These are phyloP conservation scores for Hordeum marinum DNA, from an alignment of 176 grass and related monocot species.

Conservation along the genomic window DNA sequence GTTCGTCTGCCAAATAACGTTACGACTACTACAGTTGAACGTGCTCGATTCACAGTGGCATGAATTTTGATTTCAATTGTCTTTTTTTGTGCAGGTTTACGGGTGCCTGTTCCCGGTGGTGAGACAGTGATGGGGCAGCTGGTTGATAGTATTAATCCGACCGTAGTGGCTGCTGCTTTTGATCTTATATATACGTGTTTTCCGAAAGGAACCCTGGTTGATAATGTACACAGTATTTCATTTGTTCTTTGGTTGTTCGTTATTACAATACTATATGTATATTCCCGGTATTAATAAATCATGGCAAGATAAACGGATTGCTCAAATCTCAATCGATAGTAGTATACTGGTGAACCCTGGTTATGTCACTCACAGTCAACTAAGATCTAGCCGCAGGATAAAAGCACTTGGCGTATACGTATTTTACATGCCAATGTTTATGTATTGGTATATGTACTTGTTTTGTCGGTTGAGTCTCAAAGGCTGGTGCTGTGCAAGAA, in stretches of 20 bases:
- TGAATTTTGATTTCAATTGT: not conserved
- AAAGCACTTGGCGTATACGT: not conserved
- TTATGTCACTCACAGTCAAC: no score
- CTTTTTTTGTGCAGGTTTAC: conserved; percentile 17
- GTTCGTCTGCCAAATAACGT: not conserved
- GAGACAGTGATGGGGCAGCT: conserved; percentile 29
- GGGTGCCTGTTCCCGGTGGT: conserved; percentile 46
- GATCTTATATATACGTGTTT: not conserved
- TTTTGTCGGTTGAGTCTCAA: no score
- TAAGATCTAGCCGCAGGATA: not conserved
- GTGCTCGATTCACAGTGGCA: not conserved
- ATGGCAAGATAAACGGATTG: no score
- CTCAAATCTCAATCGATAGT: no score
- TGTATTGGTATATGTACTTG: not conserved
- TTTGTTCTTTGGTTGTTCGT: conserved; percentile 23
- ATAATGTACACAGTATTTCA: not conserved
- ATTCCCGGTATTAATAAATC: not conserved
- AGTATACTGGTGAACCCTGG: no score
- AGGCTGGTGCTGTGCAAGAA: no score
- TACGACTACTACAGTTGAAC: not conserved
- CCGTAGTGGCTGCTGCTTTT: not conserved
- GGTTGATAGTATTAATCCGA: not conserved
- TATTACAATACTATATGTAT: not conserved
- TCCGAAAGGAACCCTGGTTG: not conserved
- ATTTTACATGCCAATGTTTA: not conserved